These are phyloP conservation scores for Paraconiothyrium sp. DNA, from an alignment of 2,329 filamentous ascomycete species.

Conservation along the genomic window DNA sequence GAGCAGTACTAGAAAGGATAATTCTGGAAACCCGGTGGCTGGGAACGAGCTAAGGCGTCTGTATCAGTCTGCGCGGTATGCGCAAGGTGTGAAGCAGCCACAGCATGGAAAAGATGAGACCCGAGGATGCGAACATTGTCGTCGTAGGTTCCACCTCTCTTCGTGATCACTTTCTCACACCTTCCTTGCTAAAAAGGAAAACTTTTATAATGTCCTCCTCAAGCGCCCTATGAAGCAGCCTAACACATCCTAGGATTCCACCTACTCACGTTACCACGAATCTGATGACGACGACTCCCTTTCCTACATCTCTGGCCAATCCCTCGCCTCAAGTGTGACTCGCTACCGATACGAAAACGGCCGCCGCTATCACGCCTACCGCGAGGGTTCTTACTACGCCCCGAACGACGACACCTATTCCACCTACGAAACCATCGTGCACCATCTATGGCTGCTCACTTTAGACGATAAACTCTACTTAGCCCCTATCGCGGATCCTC, in stretches of 20 bases:
- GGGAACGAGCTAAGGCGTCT: not conserved
- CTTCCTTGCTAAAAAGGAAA: not conserved
- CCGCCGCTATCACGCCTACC: slow-evolving; percentile 46
- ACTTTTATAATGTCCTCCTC: not conserved
- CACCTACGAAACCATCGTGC: slow-evolving; percentile 41
- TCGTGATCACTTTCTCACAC: not conserved
- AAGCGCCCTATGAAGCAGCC: not conserved
- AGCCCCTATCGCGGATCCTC: slow-evolving; percentile 40
- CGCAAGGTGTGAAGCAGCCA: not conserved
- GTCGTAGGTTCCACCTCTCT: slow-evolving; percentile 25
- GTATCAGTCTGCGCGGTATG: not conserved
- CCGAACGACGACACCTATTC: slow-evolving; percentile 46
- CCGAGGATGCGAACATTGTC: slow-evolving; percentile 26
- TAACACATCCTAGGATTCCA: slow-evolving; percentile 30
- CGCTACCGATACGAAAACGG: slow-evolving; percentile 52
- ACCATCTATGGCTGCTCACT: slow-evolving; percentile 48
- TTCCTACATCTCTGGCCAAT: slow-evolving; percentile 35
- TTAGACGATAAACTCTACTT: slow-evolving; percentile 48
- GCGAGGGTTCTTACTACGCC: slow-evolving; percentile 47
- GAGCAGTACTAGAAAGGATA: not conserved
- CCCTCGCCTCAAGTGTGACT: slow-evolving; percentile 51
- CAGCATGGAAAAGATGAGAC: slow-evolving; percentile 23
- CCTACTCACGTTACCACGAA: slow-evolving; percentile 36
- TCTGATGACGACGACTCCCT: slow-evolving; percentile 36
- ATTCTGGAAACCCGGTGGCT: not conserved